phyloP scores from a whole-genome alignment of 768 basidiomycete species.

The Mycena venus region DNA sequence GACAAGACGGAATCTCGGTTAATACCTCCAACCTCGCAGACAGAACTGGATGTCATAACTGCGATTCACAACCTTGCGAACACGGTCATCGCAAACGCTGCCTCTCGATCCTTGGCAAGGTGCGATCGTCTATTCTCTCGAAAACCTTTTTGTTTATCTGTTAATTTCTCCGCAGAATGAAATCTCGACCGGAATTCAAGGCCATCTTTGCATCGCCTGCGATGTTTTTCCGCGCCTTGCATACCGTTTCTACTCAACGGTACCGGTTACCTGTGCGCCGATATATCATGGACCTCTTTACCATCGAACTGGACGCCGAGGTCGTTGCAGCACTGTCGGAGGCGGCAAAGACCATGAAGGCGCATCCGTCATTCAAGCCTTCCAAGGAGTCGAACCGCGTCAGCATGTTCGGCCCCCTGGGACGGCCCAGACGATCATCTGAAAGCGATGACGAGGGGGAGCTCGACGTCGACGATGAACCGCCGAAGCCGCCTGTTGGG shows the following conservation, averaged over 20 bases:
- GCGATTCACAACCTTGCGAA: constrained; percentile 96
- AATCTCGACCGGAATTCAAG: constrained; percentile 81
- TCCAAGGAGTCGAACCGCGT: constrained; percentile 63
- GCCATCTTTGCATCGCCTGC: constrained; percentile 81
- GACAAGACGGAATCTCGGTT: constrained; percentile 62
- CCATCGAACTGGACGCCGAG: constrained; percentile 78
- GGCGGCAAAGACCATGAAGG: constrained; percentile 64
- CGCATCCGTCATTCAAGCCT: constrained; percentile 58
- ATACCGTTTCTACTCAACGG: constrained; percentile 89
- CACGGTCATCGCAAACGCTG: constrained; percentile 94
- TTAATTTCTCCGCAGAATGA: constrained; percentile 72
- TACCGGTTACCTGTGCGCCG: constrained; percentile 93
- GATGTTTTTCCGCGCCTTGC: constrained; percentile 87
- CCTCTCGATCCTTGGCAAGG: constrained; percentile 91
- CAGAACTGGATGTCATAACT: constrained; percentile 87
- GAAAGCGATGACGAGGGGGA: constrained; percentile 74
- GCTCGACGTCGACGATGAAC: constrained; percentile 57
- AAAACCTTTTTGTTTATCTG: neutral
- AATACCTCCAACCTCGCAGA: constrained; percentile 72
- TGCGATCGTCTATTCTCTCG: constrained; percentile 47
- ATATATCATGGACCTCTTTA: constrained; percentile 95
- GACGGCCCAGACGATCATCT: constrained; percentile 62
- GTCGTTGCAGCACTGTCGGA: constrained; percentile 68
- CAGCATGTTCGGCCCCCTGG: constrained; percentile 72
- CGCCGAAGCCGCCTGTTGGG: constrained; percentile 49